A percentile compares a stretch with the other conserved stretches of the same genome.
phyloP scores from a whole-genome alignment of 768 basidiomycete genomes.

The Jaapia argillacea region DNA sequence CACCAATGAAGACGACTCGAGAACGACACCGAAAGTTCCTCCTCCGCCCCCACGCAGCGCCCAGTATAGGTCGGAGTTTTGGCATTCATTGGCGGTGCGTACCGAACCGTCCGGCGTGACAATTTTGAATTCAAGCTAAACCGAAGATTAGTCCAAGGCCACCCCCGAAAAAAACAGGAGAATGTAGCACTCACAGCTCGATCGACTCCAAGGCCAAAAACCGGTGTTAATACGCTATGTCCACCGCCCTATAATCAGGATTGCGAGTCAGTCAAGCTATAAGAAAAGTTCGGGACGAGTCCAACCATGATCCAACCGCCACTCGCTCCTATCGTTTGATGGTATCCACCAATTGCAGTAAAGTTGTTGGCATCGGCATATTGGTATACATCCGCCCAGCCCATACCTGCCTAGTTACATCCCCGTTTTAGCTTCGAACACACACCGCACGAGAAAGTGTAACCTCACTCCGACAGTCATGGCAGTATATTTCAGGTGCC shows the following conservation, averaged over 20 bases:
- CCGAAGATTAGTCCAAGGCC: neutral
- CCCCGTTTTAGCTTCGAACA: neutral
- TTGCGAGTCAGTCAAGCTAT: neutral
- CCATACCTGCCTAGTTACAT: slow-evolving; percentile 19
- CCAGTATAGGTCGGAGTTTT: slow-evolving; percentile 40
- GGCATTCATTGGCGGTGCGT: slow-evolving; percentile 30
- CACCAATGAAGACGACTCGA: slow-evolving; percentile 13
- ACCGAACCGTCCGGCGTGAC: slow-evolving; percentile 42
- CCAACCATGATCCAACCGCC: slow-evolving; percentile 25
- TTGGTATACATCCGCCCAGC: slow-evolving; percentile 19
- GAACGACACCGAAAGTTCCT: slow-evolving; percentile 30
- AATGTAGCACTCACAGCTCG: slow-evolving; percentile 14
- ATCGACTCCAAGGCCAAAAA: slow-evolving; percentile 20
- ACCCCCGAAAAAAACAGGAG: neutral
- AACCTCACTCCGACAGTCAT: slow-evolving; percentile 6
- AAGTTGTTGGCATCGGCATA: slow-evolving; percentile 26
- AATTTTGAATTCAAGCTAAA: slow-evolving; percentile 32
- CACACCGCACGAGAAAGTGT: neutral
- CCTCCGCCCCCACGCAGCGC: slow-evolving; percentile 44
- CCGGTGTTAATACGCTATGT: slow-evolving; percentile 18
- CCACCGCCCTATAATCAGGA: slow-evolving; percentile 17
- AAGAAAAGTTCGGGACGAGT: slow-evolving; percentile 1
- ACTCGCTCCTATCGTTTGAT: slow-evolving; percentile 24
- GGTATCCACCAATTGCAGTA: slow-evolving; percentile 24
- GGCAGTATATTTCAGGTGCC: neutral